A percentile compares a stretch with the other conserved stretches of the same genome.
phyloP scores from a whole-genome alignment of 352 stramenopile species.

The Thalassiosira hispida region DNA sequence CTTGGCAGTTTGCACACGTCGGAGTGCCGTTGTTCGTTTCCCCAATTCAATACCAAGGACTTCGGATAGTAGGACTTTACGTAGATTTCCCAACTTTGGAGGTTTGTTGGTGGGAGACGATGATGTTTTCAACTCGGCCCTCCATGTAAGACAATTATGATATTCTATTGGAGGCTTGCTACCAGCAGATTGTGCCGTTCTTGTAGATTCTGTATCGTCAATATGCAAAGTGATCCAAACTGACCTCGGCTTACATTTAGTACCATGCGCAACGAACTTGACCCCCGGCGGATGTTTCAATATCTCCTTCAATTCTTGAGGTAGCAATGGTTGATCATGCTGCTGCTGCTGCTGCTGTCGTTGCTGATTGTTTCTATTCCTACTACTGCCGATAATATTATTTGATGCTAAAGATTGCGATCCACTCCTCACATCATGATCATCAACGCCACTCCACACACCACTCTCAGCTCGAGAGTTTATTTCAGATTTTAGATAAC shows the following conservation, averaged over 20 bases:
- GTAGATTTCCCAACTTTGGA: slow-evolving; percentile 35
- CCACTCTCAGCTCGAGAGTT: background rate
- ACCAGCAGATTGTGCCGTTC: background rate
- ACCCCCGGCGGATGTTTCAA: slow-evolving; percentile 23
- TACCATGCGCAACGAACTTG: slow-evolving; percentile 42
- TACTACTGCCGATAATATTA: too few species aligned
- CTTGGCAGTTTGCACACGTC: slow-evolving; percentile 27
- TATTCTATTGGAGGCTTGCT: slow-evolving; percentile 6
- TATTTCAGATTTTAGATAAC: background rate
- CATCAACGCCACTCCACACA: background rate
- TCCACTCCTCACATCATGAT: background rate
- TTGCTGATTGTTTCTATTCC: too few species aligned
- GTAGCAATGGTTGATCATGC: background rate
- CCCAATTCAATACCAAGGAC: slow-evolving; percentile 34
- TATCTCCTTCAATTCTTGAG: background rate
- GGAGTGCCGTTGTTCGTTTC: slow-evolving; percentile 31
- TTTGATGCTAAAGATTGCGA: background rate
- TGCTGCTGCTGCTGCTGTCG: background rate
- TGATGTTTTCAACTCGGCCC: slow-evolving; percentile 24
- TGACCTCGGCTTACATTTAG: slow-evolving; percentile 28
- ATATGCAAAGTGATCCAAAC: slow-evolving; percentile 46
- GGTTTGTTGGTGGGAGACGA: background rate
- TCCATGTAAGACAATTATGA: slow-evolving; percentile 45
- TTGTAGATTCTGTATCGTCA: background rate
- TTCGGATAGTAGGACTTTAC: slow-evolving; percentile 28